These are phyloP conservation scores for Leccinum pachyderme DNA, from an alignment of 1,284 basidiomycete species.

Conservation along the genomic window DNA sequence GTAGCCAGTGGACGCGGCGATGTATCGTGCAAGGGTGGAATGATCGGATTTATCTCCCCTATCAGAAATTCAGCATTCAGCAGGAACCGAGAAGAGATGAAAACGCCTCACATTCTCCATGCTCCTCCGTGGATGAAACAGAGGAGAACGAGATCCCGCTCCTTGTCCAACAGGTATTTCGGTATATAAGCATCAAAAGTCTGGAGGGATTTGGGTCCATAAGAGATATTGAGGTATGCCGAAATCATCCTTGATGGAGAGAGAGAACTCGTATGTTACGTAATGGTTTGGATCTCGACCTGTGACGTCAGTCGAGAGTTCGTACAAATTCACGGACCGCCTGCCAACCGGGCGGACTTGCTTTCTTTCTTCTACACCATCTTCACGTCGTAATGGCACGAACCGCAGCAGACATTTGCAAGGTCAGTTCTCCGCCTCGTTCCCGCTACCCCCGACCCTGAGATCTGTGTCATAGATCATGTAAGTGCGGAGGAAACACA, in stretches of 20 bases:
- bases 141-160: conserved; percentile 35
- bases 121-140: conserved; percentile 79
- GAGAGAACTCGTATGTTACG: conserved; percentile 5
- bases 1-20: conserved; percentile 47
- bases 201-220: conserved; percentile 37
- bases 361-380: conserved; percentile 7
- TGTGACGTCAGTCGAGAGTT: conserved; percentile 26
- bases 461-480: conserved; percentile 30
- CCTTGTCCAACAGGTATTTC: neutral
- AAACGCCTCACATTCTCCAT: conserved; percentile 62
- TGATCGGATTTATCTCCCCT: conserved; percentile 74
- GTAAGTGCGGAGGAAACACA: conserved; percentile 23
- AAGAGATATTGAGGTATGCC: conserved; percentile 41
- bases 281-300: neutral
- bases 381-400: conserved; percentile 53
- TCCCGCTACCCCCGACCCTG: neutral
- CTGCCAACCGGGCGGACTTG: neutral
- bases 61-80: conserved; percentile 9
- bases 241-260: conserved; percentile 3
- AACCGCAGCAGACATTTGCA: conserved; percentile 72
- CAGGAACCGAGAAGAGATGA: neutral
- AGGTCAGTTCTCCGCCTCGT: conserved; percentile 40
- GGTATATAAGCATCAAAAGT: conserved; percentile 52
- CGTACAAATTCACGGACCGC: conserved; percentile 5
- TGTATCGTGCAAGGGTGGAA: conserved; percentile 47